phyloP scores from a whole-genome alignment of 257 asterid species.

The Vinca minor region DNA sequence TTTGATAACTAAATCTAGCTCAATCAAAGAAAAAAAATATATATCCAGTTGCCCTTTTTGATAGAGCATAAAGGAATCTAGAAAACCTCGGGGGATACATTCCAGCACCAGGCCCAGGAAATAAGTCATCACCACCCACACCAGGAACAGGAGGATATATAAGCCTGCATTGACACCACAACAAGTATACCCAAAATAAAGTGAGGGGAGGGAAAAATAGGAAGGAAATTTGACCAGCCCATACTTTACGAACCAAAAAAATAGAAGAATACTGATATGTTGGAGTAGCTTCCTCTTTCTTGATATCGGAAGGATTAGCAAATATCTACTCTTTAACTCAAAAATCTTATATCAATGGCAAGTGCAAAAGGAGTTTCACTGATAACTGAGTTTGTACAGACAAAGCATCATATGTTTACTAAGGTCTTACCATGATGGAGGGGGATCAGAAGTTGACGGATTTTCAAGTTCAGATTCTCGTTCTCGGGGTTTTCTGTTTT shows the following conservation, averaged over 20 bases:
- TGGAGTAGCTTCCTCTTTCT: not conserved
- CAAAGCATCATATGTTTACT: not conserved
- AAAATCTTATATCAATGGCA: not conserved
- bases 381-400: not conserved
- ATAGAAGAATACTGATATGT: not conserved
- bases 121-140: conserved; percentile 43
- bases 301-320: not conserved
- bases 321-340: not conserved
- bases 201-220: not conserved
- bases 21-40: not conserved
- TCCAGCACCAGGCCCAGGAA: conserved; percentile 73
- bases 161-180: conserved; percentile 25
- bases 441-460: conserved; percentile 17
- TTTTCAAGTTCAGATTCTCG: no score
- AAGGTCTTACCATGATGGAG: conserved; percentile 29
- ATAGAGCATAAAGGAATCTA: not conserved
- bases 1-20: not conserved
- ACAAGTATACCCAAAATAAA: not conserved
- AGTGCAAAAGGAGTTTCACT: not conserved
- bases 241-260: not conserved
- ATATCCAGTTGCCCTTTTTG: not conserved
- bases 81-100: conserved; percentile 60
- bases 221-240: not conserved
- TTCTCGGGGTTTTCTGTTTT: conserved; percentile 14
- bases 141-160: conserved; percentile 49